Evolutionary conservation across 2,329 filamentous ascomycete species (phyloP).

Genomic region (Pseudogymnoascus pannorum): DNA sequence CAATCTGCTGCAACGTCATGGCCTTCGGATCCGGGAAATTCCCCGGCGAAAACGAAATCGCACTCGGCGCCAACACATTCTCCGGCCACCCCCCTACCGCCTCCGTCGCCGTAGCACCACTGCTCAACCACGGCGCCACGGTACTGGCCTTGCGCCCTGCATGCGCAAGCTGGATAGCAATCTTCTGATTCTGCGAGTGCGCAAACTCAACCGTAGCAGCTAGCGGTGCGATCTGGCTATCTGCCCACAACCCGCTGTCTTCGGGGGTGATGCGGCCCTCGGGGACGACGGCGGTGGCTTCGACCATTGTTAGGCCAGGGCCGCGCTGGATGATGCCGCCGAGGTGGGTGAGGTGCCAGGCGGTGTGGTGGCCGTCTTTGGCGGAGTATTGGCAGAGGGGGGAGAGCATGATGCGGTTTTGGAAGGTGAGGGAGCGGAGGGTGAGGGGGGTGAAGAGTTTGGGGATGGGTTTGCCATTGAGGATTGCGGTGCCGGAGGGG

Average conservation of each 20-base stretch:
- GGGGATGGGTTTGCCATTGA: constrained; percentile 42
- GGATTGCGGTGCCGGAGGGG: constrained; percentile 39
- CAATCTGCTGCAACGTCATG: constrained; percentile 63
- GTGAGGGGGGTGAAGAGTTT: constrained; percentile 38
- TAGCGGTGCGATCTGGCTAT: constrained; percentile 69
- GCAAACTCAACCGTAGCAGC: constrained; percentile 68
- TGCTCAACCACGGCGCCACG: constrained; percentile 55
- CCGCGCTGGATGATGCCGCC: constrained; percentile 73
- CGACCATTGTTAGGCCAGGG: constrained; percentile 65
- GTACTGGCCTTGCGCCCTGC: constrained; percentile 65
- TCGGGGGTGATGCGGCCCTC: constrained; percentile 79
- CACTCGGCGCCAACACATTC: constrained; percentile 44
- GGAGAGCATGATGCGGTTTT: constrained; percentile 58
- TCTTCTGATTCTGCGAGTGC: constrained; percentile 69
- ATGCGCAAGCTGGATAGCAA: constrained; percentile 75
- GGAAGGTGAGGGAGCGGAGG: constrained; percentile 46
- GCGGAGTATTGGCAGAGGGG: constrained; percentile 63
- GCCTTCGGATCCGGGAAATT: constrained; percentile 56
- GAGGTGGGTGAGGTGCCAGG: constrained; percentile 77
- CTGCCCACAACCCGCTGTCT: constrained; percentile 75
- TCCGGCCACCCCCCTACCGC: constrained; percentile 51
- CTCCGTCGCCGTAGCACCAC: constrained; percentile 43
- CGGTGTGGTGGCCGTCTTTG: constrained; percentile 63
- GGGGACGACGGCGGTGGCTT: constrained; percentile 68
- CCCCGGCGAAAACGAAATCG: constrained; percentile 41